phyloP scores from a whole-genome alignment of 352 stramenopile species.

The Phytophthora cryptogea region DNA sequence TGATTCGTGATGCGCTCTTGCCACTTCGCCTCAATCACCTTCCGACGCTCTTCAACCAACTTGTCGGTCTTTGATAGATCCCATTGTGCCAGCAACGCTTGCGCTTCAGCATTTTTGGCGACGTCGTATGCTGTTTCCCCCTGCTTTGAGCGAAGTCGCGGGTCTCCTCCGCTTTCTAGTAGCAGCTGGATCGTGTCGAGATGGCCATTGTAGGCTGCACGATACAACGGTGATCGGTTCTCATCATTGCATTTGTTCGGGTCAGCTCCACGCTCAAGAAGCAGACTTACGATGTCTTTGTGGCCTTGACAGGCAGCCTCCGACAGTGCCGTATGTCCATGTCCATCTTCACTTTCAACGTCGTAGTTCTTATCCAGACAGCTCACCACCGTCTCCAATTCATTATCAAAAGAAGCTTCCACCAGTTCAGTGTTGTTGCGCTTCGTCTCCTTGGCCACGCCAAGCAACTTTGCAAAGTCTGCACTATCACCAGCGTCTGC shows the following conservation, averaged over 20 bases:
- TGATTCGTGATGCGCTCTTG: constrained; percentile 86
- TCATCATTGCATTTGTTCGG: constrained; percentile 89
- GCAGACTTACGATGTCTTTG: constrained; percentile 56
- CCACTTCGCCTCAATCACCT: constrained; percentile 79
- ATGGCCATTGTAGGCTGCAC: constrained; percentile 89
- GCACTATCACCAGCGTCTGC: constrained; percentile 17
- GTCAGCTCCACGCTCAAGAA: constrained; percentile 82
- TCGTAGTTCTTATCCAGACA: constrained; percentile 89
- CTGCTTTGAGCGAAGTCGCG: constrained; percentile 67
- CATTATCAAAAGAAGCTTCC: constrained; percentile 89
- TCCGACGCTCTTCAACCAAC: constrained; percentile 62
- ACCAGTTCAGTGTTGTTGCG: constrained; percentile 85
- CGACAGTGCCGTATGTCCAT: constrained; percentile 85
- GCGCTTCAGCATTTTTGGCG: constrained; percentile 75
- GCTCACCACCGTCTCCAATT: constrained; percentile 70
- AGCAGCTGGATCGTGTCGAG: constrained; percentile 65
- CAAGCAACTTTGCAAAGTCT: constrained; percentile 52
- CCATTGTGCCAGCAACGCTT: constrained; percentile 67
- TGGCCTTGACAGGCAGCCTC: constrained; percentile 90
- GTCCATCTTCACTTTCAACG: constrained; percentile 84
- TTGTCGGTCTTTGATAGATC: constrained; percentile 69
- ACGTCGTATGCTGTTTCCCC: constrained; percentile 87
- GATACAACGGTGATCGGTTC: constrained; percentile 81
- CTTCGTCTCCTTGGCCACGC: constrained; percentile 61
- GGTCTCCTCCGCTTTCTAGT: constrained; percentile 75